phyloP scores from a whole-genome alignment of 2,329 filamentous ascomycete species.

The Colletotrichum sp. region DNA sequence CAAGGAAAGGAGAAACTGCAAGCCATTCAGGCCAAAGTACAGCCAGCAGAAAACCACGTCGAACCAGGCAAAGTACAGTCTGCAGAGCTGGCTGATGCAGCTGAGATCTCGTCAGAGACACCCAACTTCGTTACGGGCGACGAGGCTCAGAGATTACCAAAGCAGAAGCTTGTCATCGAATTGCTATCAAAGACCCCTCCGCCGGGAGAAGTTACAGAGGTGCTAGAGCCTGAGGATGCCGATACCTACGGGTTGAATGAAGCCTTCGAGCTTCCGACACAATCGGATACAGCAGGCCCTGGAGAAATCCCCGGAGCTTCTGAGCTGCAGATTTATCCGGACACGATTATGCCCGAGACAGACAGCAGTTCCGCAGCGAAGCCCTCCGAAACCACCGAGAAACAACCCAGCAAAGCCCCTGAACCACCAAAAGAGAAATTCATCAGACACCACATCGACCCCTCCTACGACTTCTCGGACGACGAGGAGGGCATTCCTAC shows the following conservation, averaged over 20 bases:
- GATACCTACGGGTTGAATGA: not conserved
- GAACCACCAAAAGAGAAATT: not conserved
- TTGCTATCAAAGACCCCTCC: not conserved
- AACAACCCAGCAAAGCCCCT: not conserved
- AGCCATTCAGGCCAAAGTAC: not conserved
- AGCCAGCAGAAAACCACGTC: not conserved
- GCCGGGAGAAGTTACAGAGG: not conserved
- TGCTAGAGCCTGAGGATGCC: constrained; percentile 1
- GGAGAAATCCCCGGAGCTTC: too few species aligned
- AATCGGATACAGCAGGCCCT: not conserved
- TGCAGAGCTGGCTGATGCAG: not conserved
- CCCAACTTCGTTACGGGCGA: not conserved
- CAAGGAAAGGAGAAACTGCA: not conserved
- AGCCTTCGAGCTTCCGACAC: not conserved
- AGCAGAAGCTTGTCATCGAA: not conserved
- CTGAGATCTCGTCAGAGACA: not conserved
- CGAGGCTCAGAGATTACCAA: not conserved
- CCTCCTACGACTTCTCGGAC: constrained; percentile 26
- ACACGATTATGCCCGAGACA: not conserved
- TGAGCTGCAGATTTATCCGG: not conserved
- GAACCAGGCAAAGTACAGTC: not conserved
- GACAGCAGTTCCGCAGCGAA: not conserved
- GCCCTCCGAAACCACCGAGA: not conserved
- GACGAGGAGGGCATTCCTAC: constrained; percentile 24
- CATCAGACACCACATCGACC: constrained; percentile 18